phyloP scores from a whole-genome alignment of 106 monocot species.

The Xerophyta viscosa region DNA sequence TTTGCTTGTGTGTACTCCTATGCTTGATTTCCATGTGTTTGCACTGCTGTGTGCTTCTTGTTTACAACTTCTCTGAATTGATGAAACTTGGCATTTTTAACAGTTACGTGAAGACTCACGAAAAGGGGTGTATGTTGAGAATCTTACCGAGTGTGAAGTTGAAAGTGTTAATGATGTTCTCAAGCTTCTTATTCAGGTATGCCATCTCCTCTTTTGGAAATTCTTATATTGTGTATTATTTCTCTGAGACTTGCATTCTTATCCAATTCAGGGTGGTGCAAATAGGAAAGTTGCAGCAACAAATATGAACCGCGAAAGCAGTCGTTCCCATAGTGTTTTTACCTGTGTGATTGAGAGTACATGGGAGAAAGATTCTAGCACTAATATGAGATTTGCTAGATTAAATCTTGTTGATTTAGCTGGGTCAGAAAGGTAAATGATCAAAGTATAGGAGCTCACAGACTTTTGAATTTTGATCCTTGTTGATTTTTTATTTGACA shows the following conservation, averaged over 20 bases:
- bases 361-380: slow-evolving; percentile 76
- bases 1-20: slow-evolving; percentile 44
- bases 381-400: slow-evolving; percentile 76
- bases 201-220: background rate
- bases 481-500: no score
- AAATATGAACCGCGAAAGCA: slow-evolving; percentile 94
- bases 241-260: no score
- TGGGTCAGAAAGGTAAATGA: slow-evolving; percentile 78
- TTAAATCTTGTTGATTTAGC: slow-evolving; percentile 94
- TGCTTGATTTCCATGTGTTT: background rate
- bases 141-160: slow-evolving; percentile 79
- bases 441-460: slow-evolving; percentile 1
- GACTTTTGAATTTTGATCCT: no score
- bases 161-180: slow-evolving; percentile 74
- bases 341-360: slow-evolving; percentile 90
- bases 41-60: background rate
- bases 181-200: slow-evolving; percentile 71
- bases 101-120: slow-evolving; percentile 79
- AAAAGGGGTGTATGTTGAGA: slow-evolving; percentile 89
- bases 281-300: slow-evolving; percentile 93
- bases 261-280: slow-evolving; percentile 81
- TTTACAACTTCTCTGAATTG: background rate
- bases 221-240: no score
- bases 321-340: slow-evolving; percentile 93
- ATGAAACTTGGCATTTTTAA: background rate